Evolutionary conservation across 345 rosid species (phyloP).

Genomic region (Corymbia maculata): DNA sequence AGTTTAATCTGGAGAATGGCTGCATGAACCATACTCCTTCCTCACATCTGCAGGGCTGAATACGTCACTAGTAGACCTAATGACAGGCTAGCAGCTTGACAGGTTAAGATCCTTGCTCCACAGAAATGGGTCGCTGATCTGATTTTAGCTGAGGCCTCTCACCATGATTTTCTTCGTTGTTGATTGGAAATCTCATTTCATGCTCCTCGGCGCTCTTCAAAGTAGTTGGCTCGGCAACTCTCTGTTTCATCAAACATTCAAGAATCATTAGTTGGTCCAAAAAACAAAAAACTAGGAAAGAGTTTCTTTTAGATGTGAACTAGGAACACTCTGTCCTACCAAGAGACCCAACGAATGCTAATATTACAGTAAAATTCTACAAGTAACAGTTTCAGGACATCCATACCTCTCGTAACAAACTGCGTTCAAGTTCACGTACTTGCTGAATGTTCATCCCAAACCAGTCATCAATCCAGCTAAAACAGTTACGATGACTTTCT

Average conservation of each 20-base stretch:
- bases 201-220: slow-evolving; percentile 4
- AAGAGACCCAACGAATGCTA: not conserved
- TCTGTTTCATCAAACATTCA: slow-evolving; percentile 4
- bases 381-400: not conserved
- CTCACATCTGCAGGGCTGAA: not conserved
- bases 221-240: not conserved
- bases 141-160: slow-evolving; percentile 8
- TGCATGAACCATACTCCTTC: not conserved
- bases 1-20: not conserved
- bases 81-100: not conserved
- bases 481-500: slow-evolving; percentile 53
- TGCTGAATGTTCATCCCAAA: slow-evolving; percentile 44
- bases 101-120: not conserved
- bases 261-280: not conserved
- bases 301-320: not conserved
- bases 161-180: slow-evolving; percentile 4
- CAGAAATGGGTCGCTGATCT: slow-evolving; percentile 2
- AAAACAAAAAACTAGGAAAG: not conserved
- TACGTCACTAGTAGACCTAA: not conserved
- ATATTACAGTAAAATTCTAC: not conserved
- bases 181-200: slow-evolving; percentile 4
- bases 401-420: slow-evolving; percentile 31
- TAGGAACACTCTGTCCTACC: not conserved
- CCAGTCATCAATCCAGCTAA: slow-evolving; percentile 73
- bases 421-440: slow-evolving; percentile 32